phyloP scores from a whole-genome alignment of 2,329 filamentous ascomycete genomes.

The Aspergillus pseudonomiae region DNA sequence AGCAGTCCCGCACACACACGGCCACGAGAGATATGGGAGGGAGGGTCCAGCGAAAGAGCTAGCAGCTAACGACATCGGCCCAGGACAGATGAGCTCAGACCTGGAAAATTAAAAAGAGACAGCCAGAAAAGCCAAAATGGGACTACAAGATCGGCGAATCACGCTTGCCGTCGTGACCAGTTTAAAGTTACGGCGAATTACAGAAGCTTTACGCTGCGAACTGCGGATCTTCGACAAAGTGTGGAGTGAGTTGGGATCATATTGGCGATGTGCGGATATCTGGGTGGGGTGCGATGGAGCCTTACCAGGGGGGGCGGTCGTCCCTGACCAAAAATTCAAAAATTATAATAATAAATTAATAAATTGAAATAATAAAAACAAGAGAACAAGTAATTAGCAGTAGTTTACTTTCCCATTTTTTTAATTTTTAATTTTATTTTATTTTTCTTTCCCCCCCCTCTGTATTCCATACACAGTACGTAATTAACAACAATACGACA shows the following conservation, averaged over 20 bases:
- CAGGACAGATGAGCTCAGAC: conserved; percentile 26
- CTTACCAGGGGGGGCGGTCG: conserved; percentile 25
- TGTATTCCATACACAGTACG: background rate
- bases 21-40: conserved; percentile 20
- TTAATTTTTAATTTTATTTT: background rate
- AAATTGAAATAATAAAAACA: conserved; percentile 1
- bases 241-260: conserved; percentile 32
- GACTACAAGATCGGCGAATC: conserved; percentile 26
- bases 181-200: conserved; percentile 36
- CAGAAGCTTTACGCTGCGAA: conserved; percentile 34
- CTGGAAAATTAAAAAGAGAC: conserved; percentile 20
- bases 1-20: conserved; percentile 27
- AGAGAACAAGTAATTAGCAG: conserved; percentile 1
- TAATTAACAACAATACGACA: background rate
- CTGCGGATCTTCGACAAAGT: conserved; percentile 34
- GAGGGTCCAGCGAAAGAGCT: conserved; percentile 21
- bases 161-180: conserved; percentile 20
- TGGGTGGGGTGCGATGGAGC: conserved; percentile 26
- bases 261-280: conserved; percentile 29
- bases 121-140: conserved; percentile 18
- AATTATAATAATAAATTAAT: conserved; percentile 1
- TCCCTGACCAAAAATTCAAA: conserved; percentile 20
- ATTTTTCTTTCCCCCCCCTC: background rate
- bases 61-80: conserved; percentile 18
- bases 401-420: background rate